phyloP scores from a whole-genome alignment of 1,139 yeast species.

The Yamadazyma sp. region DNA sequence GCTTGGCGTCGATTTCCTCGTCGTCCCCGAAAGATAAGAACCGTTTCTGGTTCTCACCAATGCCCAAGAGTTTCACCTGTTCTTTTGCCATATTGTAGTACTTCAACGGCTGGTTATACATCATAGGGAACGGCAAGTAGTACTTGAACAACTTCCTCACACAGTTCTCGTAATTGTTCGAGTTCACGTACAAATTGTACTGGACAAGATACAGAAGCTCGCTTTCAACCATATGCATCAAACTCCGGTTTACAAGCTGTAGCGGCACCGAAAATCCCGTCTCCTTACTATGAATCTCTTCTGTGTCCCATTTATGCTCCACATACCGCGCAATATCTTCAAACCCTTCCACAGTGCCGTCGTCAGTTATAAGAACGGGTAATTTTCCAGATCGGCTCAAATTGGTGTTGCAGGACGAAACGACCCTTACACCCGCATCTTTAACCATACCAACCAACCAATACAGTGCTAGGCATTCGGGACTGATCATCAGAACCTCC shows the following conservation, averaged over 20 bases:
- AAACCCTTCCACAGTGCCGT: slow-evolving; percentile 42
- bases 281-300: not conserved
- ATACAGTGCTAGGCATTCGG: slow-evolving; percentile 37
- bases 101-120: slow-evolving; percentile 71
- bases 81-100: slow-evolving; percentile 50
- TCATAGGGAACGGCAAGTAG: slow-evolving; percentile 79
- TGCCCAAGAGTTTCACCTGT: slow-evolving; percentile 42
- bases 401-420: slow-evolving; percentile 61
- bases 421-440: slow-evolving; percentile 25
- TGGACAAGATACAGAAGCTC: slow-evolving; percentile 51
- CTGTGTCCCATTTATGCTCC: slow-evolving; percentile 19
- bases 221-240: slow-evolving; percentile 34
- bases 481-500: slow-evolving; percentile 36
- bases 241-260: slow-evolving; percentile 24
- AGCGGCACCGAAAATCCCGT: not conserved
- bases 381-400: slow-evolving; percentile 51
- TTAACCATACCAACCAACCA: slow-evolving; percentile 27
- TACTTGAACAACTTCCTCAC: slow-evolving; percentile 61
- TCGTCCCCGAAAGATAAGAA: slow-evolving; percentile 28
- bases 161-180: slow-evolving; percentile 61
- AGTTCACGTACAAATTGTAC: slow-evolving; percentile 61
- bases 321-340: slow-evolving; percentile 40
- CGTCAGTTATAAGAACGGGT: slow-evolving; percentile 51
- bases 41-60: slow-evolving; percentile 29
- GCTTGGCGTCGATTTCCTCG: slow-evolving; percentile 30